A percentile compares a stretch with the other conserved stretches of the same genome.
Evolutionary conservation across 2,329 filamentous ascomycete genomes (phyloP).

Genomic region (Trichoderma guizhouense): DNA sequence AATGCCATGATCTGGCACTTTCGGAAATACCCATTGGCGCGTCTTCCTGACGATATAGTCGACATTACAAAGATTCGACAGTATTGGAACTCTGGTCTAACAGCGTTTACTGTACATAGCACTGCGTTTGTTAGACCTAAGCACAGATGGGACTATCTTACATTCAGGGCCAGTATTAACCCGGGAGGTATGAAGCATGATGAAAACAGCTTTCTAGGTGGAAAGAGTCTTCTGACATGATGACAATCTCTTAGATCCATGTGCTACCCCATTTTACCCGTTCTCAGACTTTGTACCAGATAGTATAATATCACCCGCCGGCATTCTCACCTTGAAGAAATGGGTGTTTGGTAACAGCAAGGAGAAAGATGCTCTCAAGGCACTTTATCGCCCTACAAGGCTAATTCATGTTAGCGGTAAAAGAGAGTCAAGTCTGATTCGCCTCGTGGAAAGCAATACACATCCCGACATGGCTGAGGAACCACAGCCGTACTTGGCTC

Average conservation of each 20-base stretch:
- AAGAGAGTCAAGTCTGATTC: neutral
- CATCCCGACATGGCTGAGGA: neutral
- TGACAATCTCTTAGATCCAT: neutral
- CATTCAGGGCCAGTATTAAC: neutral
- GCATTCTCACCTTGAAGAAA: neutral
- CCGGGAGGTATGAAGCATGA: neutral
- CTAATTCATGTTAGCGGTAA: neutral
- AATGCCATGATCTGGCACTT: slow-evolving; percentile 1
- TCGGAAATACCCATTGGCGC: neutral
- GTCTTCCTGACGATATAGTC: neutral
- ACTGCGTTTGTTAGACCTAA: neutral
- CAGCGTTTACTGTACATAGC: neutral
- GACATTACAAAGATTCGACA: neutral
- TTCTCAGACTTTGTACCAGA: neutral
- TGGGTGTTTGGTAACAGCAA: neutral
- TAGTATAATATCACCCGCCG: neutral
- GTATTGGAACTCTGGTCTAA: neutral
- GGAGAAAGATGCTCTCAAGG: neutral
- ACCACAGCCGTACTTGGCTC: neutral
- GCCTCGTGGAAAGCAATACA: neutral
- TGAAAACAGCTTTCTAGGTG: neutral
- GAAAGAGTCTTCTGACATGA: neutral
- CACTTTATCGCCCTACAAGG: neutral
- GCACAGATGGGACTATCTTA: neutral
- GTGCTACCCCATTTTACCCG: neutral